Conservation (phyloP, 75 land plant species). For the Selaginella tamariscina region DNA sequence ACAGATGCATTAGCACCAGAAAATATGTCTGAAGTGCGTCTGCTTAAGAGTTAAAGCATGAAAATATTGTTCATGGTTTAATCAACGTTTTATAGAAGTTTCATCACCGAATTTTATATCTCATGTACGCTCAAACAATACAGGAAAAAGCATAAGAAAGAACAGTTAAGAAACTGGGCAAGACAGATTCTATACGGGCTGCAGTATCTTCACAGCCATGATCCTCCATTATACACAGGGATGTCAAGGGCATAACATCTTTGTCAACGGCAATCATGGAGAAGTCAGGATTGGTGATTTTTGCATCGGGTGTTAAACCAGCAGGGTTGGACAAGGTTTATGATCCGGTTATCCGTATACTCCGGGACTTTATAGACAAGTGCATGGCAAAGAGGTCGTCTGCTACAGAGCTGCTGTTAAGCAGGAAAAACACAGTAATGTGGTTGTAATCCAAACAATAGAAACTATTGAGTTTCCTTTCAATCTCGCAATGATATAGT, state of each 20-base stretch:
- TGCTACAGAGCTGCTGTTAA: conserved; percentile 32
- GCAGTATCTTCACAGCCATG: conserved; percentile 63
- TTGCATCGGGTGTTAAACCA: conserved; percentile 39
- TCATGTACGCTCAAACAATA: conserved; percentile 60
- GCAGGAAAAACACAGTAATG: too few species aligned
- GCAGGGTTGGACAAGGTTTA: conserved; percentile 31
- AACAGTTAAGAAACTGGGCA: conserved; percentile 54
- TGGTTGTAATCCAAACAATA: too few species aligned
- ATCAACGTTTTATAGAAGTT: conserved; percentile 31
- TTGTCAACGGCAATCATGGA: conserved; percentile 69
- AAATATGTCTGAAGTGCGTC: conserved; percentile 35
- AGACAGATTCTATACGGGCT: conserved; percentile 65
- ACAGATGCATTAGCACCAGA: conserved; percentile 28
- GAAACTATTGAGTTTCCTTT: too few species aligned
- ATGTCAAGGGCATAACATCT: conserved; percentile 69
- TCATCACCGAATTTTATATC: conserved; percentile 69
- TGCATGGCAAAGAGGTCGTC: conserved; percentile 30
- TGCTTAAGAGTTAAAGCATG: conserved; percentile 27
- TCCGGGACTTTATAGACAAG: conserved; percentile 31
- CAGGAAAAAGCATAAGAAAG: conserved; percentile 46
- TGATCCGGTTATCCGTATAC: conserved; percentile 28
- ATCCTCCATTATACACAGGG: conserved; percentile 64
- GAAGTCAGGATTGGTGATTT: conserved; percentile 78
- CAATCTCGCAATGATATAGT: too few species aligned
- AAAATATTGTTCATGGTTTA: conserved; percentile 50